A percentile compares a stretch with the other conserved stretches of the same genome.
Conservation (phyloP, 768 basidiomycete species). For the Naganishia vishniacii region DNA sequence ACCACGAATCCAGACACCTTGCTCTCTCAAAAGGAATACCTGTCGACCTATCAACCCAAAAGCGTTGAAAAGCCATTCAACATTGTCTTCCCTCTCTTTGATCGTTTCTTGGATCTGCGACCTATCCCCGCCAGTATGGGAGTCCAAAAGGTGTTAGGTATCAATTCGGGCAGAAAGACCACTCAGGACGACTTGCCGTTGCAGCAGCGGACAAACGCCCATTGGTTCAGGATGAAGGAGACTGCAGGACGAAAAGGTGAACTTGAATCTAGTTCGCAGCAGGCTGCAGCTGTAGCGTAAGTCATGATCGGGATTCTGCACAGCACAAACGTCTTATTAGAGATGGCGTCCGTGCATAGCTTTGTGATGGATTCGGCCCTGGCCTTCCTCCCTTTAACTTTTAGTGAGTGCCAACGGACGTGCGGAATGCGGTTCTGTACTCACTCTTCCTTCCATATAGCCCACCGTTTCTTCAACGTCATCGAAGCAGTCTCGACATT, state of each 20-base stretch:
- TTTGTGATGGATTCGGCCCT: slow-evolving; percentile 31
- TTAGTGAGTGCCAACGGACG: too few relatives aligned
- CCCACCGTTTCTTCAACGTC: slow-evolving; percentile 7
- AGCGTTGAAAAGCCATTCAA: slow-evolving; percentile 4
- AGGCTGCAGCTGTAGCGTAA: slow-evolving; percentile 29
- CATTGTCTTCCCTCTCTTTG: slow-evolving; percentile 11
- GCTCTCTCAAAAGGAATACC: not conserved
- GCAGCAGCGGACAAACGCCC: slow-evolving; percentile 23
- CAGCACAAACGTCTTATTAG: not conserved
- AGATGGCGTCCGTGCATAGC: not conserved
- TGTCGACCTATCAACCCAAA: not conserved
- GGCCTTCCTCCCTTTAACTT: slow-evolving; percentile 28
- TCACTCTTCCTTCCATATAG: too few relatives aligned
- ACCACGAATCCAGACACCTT: not conserved
- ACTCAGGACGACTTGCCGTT: slow-evolving; percentile 23
- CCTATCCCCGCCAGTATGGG: slow-evolving; percentile 3
- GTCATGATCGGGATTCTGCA: not conserved
- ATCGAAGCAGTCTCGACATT: slow-evolving; percentile 25
- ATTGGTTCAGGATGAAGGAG: slow-evolving; percentile 27
- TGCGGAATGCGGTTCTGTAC: too few relatives aligned
- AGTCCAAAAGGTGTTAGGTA: slow-evolving; percentile 16
- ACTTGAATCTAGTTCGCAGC: slow-evolving; percentile 19
- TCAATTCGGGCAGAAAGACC: not conserved
- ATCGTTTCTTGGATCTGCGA: slow-evolving; percentile 10
- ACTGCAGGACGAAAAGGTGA: not conserved